Percentiles rank a stretch among this genome's conserved stretches.
These are phyloP conservation scores for Clausena lansium DNA, from an alignment of 345 rosid species.

Conservation along the genomic window DNA sequence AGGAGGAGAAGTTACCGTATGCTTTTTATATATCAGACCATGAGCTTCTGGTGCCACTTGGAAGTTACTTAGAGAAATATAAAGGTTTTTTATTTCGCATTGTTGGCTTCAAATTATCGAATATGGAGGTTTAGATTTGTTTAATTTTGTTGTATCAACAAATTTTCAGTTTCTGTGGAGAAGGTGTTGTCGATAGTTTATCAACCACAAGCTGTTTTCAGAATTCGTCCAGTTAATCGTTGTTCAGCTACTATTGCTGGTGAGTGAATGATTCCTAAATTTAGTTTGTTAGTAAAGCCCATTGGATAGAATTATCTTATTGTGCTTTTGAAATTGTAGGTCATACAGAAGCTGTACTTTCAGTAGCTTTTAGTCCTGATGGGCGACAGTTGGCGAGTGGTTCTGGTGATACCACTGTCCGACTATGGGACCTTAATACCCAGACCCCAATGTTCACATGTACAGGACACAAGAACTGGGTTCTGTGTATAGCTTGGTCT, in stretches of 20 bases:
- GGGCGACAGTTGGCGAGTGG: conserved; percentile 94
- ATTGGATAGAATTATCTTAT: background rate
- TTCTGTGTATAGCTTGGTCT: conserved; percentile 92
- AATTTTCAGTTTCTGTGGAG: conserved; percentile 85
- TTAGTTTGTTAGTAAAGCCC: conserved; percentile 5
- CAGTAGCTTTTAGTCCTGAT: conserved; percentile 93
- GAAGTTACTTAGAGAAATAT: conserved; percentile 75
- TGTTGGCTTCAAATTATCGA: background rate
- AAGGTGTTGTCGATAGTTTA: conserved; percentile 83
- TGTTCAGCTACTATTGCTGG: conserved; percentile 93
- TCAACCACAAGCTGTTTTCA: conserved; percentile 94
- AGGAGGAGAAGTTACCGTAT: conserved; percentile 92
- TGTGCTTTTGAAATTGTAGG: conserved; percentile 39
- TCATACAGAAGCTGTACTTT: conserved; percentile 86
- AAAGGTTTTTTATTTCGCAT: conserved; percentile 45
- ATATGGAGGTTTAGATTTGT: background rate
- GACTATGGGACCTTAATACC: conserved; percentile 91
- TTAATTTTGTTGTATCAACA: background rate
- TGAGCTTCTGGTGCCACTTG: conserved; percentile 83
- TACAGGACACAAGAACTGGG: conserved; percentile 97
- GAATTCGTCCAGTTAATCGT: conserved; percentile 84
- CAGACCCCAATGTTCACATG: conserved; percentile 95
- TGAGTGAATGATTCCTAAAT: conserved; percentile 21
- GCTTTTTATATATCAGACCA: conserved; percentile 79
- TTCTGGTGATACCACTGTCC: conserved; percentile 93